phyloP scores from a whole-genome alignment of 805 yeast genomes.

The Priceomyces haplophilus region DNA sequence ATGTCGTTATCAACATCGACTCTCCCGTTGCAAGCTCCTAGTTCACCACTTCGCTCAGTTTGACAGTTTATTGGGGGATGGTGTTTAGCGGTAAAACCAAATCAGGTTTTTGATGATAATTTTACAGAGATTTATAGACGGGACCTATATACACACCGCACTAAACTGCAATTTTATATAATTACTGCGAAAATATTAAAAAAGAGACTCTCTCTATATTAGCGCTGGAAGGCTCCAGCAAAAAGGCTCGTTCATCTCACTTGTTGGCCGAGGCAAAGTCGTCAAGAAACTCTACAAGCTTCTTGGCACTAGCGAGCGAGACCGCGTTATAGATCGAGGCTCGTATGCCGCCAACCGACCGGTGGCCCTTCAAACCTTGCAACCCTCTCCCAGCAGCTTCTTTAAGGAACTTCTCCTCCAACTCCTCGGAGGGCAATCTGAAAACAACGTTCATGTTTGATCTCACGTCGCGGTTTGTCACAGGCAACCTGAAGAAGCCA shows the following conservation, averaged over 20 bases:
- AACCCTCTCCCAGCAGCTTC: conserved; percentile 60
- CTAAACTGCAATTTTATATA: too few species aligned
- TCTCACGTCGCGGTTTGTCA: conserved; percentile 53
- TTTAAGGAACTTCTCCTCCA: conserved; percentile 67
- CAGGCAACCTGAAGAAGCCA: conserved; percentile 64
- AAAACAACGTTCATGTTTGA: conserved; percentile 94
- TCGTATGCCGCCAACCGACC: conserved; percentile 96
- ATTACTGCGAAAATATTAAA: too few species aligned
- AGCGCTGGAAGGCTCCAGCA: too few species aligned
- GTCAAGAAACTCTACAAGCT: conserved; percentile 54
- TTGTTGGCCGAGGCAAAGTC: conserved; percentile 52
- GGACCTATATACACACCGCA: too few species aligned
- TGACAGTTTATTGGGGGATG: too few species aligned
- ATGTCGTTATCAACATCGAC: not conserved
- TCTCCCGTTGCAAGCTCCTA: not conserved
- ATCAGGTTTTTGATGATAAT: too few species aligned
- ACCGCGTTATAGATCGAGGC: conserved; percentile 92
- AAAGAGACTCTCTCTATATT: too few species aligned
- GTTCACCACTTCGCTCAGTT: too few species aligned
- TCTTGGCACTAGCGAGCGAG: conserved; percentile 53
- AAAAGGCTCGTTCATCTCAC: too few species aligned
- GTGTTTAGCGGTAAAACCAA: too few species aligned
- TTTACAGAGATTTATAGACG: too few species aligned
- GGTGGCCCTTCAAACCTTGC: conserved; percentile 88
- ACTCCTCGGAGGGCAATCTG: conserved; percentile 60